Base-by-base conservation (phyloP, 2,329 filamentous ascomycete genomes). In the Fonsecaea erecta region DNA sequence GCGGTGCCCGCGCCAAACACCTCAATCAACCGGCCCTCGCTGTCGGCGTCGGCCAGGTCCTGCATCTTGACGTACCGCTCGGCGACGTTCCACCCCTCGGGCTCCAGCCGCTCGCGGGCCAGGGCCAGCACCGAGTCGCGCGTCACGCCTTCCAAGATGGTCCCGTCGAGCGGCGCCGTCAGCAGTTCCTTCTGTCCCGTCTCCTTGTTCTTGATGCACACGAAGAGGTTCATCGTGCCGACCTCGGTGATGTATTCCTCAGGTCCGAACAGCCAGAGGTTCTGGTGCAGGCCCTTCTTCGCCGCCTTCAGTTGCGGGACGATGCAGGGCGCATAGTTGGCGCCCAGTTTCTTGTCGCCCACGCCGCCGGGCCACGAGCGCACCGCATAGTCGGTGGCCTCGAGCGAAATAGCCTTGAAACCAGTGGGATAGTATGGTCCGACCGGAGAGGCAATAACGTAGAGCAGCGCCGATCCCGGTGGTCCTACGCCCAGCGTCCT, bases 291-390 rank as follows among this genome's bases (percentile, higher is more conserved):
- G 24, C 95, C 95, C 63, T 93, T 88, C 78, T 88, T 90, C 52
- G 93, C 92, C 48, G 95, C 95, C 80, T 97, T 87, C 74, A 95
- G 86, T 81, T 99, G 95, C 18, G 95, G 95, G n/a, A 98, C 83
- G 74, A 99, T 94, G 82, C 95, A 98, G 5, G 95, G 95, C n/a
- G 95, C 95, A 78, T 99, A 99, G 86, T 99, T 99, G 75, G 94
- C 95, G 68, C 95, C 95, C 35, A 99, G 88, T 83, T 99, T 99
- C 87, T 95, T 96, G 83, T 98, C 93, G 73, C 95, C 95, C 34
- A 97, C 94, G 76, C 95, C 95, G 66, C 95, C 95, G 53, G 95
- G 95, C 95, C 95, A 99, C 63, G 95, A 95, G 71, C 95, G 92
- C 68, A 97, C 93, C 62, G 94, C 94, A 78, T 97, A 97, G 81